phyloP scores from a whole-genome alignment of 345 rosid genomes.

The Camelina neglecta region DNA sequence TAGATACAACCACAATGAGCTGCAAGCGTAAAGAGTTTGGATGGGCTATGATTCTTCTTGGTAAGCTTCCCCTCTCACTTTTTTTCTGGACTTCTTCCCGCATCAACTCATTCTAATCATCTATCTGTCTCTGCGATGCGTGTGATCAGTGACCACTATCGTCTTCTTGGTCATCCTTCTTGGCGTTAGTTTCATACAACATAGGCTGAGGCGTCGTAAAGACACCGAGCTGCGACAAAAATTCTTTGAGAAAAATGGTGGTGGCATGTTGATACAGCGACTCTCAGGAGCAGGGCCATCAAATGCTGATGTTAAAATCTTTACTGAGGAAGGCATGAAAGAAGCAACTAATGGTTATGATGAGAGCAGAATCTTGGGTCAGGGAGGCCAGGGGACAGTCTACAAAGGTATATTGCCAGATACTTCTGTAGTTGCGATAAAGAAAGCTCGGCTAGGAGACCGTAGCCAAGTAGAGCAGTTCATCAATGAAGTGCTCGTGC shows the following conservation, averaged over 20 bases:
- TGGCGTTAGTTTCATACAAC: background rate
- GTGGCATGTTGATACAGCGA: background rate
- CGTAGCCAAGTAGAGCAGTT: constrained; percentile 45
- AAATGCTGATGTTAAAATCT: constrained; percentile 33
- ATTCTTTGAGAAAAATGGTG: constrained; percentile 30
- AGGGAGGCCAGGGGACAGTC: constrained; percentile 49
- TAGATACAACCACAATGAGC: background rate
- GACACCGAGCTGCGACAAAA: constrained; percentile 14
- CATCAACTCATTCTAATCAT: background rate
- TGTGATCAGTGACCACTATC: constrained; percentile 9
- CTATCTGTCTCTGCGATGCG: background rate
- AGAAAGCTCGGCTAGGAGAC: constrained; percentile 45
- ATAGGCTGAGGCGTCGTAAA: background rate
- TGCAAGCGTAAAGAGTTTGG: constrained; percentile 1
- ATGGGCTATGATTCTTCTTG: constrained; percentile 17
- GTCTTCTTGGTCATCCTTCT: constrained; percentile 27
- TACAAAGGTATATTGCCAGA: constrained; percentile 46
- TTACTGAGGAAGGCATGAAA: constrained; percentile 40
- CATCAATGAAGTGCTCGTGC: constrained; percentile 49
- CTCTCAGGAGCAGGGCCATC: constrained; percentile 34
- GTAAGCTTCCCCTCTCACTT: background rate
- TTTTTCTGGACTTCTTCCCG: background rate
- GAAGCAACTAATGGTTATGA: constrained; percentile 43
- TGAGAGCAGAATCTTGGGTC: constrained; percentile 33
- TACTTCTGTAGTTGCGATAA: constrained; percentile 38